These are phyloP conservation scores for Cichorium intybus DNA, from an alignment of 140 eudicot species.

Conservation along the genomic window DNA sequence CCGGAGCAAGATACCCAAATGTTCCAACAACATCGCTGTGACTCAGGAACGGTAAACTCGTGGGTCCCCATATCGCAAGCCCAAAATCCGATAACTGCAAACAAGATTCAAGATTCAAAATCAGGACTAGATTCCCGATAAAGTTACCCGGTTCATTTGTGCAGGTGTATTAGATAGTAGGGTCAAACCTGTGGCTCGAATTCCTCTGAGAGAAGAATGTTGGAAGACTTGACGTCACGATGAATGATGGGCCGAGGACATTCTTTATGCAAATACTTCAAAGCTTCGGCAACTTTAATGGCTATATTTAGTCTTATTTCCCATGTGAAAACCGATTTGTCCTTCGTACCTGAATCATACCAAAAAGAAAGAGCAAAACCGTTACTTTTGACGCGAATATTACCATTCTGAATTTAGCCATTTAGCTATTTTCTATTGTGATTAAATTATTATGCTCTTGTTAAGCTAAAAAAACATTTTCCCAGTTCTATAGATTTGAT, in stretches of 20 bases:
- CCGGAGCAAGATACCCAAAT: constrained; percentile 98
- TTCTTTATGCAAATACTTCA: constrained; percentile 69
- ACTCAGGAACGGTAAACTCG: constrained; percentile 54
- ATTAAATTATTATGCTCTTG: too few relatives aligned
- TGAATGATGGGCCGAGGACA: constrained; percentile 73
- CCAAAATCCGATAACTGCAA: constrained; percentile 87
- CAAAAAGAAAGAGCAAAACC: background rate
- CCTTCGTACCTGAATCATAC: constrained; percentile 46
- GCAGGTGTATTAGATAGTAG: background rate
- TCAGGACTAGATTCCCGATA: background rate
- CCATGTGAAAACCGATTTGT: constrained; percentile 55
- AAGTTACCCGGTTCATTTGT: background rate
- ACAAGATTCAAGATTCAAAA: constrained; percentile 12
- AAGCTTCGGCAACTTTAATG: constrained; percentile 76
- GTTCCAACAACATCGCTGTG: constrained; percentile 87
- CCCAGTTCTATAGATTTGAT: too few relatives aligned
- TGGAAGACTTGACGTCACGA: constrained; percentile 90
- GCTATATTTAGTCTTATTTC: constrained; percentile 70
- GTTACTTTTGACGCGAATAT: too few relatives aligned
- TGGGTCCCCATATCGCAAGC: constrained; percentile 91
- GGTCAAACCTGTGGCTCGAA: constrained; percentile 69
- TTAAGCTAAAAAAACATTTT: too few relatives aligned
- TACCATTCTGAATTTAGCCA: too few relatives aligned
- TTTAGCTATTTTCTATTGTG: background rate
- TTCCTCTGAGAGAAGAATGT: constrained; percentile 78